Evolutionary conservation across 1,284 basidiomycete species (phyloP).

Genomic region (Malassezia caprae): DNA sequence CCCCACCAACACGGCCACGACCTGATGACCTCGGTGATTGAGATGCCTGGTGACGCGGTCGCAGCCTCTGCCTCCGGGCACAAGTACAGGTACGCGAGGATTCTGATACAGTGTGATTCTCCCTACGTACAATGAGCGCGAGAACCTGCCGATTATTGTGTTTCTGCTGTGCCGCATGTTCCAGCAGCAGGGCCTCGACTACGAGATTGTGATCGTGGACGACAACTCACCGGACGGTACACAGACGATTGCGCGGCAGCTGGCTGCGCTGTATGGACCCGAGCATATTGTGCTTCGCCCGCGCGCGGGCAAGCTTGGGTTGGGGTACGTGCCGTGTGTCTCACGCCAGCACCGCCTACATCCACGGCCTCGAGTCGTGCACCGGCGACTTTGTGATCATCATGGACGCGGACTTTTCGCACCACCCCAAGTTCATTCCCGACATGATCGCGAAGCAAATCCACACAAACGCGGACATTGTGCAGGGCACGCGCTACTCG

Average conservation of each 20-base stretch:
- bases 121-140: constrained; percentile 84
- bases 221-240: constrained; percentile 85
- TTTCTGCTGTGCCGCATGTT: constrained; percentile 29
- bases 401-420: constrained; percentile 92
- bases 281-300: constrained; percentile 75
- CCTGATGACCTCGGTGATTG: constrained; percentile 10
- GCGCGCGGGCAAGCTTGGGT: constrained; percentile 73
- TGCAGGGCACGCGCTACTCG: constrained; percentile 33
- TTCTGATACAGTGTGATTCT: constrained; percentile 58
- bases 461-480: constrained; percentile 25
- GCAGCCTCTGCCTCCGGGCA: background rate
- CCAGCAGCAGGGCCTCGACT: constrained; percentile 49
- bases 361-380: constrained; percentile 75
- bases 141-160: constrained; percentile 71
- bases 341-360: constrained; percentile 67
- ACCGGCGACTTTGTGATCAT: constrained; percentile 89
- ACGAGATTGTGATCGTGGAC: constrained; percentile 83
- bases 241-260: constrained; percentile 69
- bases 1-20: background rate
- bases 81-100: constrained; percentile 8
- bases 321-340: constrained; percentile 56
- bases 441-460: constrained; percentile 27
- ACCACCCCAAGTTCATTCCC: constrained; percentile 54
- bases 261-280: constrained; percentile 67
- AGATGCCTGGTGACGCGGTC: background rate